A percentile compares a stretch with the other conserved stretches of the same genome.
These are phyloP conservation scores for Breviolum minutum DNA, from an alignment of 73 alveolate species.

Conservation along the genomic window DNA sequence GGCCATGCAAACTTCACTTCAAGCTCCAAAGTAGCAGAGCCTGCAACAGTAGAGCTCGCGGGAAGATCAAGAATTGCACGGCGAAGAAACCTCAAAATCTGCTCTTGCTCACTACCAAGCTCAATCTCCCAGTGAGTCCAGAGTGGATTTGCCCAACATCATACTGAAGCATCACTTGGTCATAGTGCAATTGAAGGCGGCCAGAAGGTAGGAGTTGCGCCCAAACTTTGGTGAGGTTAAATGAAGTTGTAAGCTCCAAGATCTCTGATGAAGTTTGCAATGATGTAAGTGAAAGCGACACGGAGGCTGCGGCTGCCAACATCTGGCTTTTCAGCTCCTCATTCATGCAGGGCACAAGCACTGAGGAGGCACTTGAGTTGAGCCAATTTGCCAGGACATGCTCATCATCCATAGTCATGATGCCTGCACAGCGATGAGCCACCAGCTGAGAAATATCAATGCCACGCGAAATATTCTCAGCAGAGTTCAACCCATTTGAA, in stretches of 20 bases:
- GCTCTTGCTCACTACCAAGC: not conserved
- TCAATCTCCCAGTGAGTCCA: not conserved
- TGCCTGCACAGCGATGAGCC: not conserved
- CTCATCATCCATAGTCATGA: not conserved
- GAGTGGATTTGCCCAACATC: not conserved
- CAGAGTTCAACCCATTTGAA: not conserved
- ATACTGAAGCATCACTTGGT: not conserved
- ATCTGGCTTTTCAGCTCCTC: not conserved
- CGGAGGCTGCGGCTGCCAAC: not conserved
- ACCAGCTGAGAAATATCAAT: not conserved
- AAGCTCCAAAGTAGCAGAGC: not conserved
- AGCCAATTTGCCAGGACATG: not conserved
- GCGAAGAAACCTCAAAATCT: not conserved
- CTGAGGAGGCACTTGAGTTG: not conserved
- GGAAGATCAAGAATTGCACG: not conserved
- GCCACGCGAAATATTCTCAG: not conserved
- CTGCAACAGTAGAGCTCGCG: not conserved
- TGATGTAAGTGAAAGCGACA: not conserved
- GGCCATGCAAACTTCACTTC: slow-evolving; percentile 6
- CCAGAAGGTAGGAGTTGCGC: not conserved
- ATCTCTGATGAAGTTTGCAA: not conserved
- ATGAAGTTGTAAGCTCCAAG: not conserved
- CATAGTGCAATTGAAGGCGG: not conserved
- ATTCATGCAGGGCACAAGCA: not conserved
- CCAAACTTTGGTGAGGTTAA: not conserved